Evolutionary conservation across 106 monocot genomes (phyloP), one percentile per base, ranked within the genome.

Genomic region (Hemerocallis citrina): DNA sequence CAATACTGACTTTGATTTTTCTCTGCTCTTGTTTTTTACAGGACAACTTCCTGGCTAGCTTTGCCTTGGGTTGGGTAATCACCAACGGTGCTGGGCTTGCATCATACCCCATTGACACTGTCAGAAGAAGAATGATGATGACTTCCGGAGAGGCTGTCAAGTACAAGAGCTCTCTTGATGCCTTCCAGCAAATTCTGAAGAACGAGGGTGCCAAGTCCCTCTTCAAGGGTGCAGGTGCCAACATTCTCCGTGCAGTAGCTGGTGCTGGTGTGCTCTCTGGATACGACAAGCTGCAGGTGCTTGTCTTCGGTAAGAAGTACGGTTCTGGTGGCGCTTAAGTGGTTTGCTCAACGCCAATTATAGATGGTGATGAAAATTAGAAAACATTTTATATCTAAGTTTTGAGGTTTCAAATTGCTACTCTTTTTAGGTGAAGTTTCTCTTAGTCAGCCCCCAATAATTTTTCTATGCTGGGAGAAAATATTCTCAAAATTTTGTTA

Each of bases 201-300:
- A 82, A 82, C 3, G 82, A 82, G 62, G 82, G 82, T 0, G 34
- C 74, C 3, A 82, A 82, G 45, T 77, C 82, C 20, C 70, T 82
- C 17, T 82, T 82, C 72, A 82, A 82, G 77, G 81, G 81, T 28
- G 81, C 81, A 5, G 81, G 81, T 39, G 81, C 81, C 11, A 82
- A 82, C 72, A 68, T 82, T 20, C 81, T 82, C 5, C 72, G 81
- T 37, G 81, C 81, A 0, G 68, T 82, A 20, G 81, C 81, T 24
- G 81, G 81, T 62, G 81, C 81, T 41, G 81, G 81, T 61, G 81
- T 82, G 42, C 81, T 82, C 23, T 50, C 81, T 5, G 76, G 81
- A 32, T 82, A 82, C 10, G 81, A 82, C 61, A 68, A 82, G 69
- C 67, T 82, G 59, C 81, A 82, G 69, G 21, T 77, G 25, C 17